A percentile compares a stretch with the other conserved stretches of the same genome.
These are phyloP conservation scores for Podospora pseudocomata DNA, from an alignment of 495 filamentous ascomycete genomes.

Conservation along the genomic window DNA sequence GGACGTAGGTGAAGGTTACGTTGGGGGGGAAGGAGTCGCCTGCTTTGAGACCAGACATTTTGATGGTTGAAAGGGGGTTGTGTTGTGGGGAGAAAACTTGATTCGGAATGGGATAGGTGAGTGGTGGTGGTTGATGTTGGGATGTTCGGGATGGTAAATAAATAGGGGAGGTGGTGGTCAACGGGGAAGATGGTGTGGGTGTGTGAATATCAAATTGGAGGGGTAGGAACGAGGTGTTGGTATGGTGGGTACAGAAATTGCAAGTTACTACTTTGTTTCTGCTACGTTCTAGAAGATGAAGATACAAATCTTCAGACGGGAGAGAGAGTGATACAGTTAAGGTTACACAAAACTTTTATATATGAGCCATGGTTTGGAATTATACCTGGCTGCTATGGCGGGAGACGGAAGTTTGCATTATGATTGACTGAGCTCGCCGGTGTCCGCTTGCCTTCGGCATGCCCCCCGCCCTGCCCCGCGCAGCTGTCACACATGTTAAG, in stretches of 20 bases:
- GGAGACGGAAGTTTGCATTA: neutral
- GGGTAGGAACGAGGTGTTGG: neutral
- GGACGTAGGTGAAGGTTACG: conserved; percentile 76
- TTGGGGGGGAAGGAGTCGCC: conserved; percentile 80
- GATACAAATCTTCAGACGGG: neutral
- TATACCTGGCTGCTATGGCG: neutral
- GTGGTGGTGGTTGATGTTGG: neutral
- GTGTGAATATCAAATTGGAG: neutral
- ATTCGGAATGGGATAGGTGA: neutral
- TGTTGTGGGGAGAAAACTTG: neutral
- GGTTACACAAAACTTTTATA: neutral
- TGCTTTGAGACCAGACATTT: conserved; percentile 69
- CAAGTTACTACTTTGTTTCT: neutral
- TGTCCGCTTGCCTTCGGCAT: neutral
- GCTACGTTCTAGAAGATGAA: neutral
- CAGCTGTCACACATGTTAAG: neutral
- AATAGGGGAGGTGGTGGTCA: neutral
- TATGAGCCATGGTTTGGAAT: neutral
- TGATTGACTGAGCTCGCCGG: neutral
- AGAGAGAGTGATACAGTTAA: neutral
- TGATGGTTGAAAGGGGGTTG: conserved; percentile 21
- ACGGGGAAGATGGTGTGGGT: neutral
- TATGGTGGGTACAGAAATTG: neutral
- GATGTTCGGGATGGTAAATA: neutral
- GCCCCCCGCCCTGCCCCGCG: too few relatives aligned